Conservation (phyloP, 805 yeast species). For the Cyberlindnera suaveolens region DNA sequence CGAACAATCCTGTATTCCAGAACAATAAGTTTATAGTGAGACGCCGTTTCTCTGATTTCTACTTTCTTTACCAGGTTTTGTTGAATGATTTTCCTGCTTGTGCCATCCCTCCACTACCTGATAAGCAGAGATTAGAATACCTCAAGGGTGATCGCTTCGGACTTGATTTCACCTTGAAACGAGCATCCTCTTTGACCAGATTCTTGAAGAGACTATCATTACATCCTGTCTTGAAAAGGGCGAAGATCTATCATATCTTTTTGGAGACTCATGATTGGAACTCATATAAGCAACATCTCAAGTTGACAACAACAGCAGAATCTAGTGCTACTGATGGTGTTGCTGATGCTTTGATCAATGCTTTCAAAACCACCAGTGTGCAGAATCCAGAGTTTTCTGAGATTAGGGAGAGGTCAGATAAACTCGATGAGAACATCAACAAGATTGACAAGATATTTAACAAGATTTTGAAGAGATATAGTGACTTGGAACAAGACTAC, state of each 20-base stretch:
- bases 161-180: constrained; percentile 71
- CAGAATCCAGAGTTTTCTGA: constrained; percentile 76
- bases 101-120: constrained; percentile 90
- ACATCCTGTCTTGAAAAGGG: constrained; percentile 67
- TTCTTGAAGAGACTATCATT: constrained; percentile 66
- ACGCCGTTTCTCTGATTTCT: constrained; percentile 84
- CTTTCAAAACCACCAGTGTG: constrained; percentile 69
- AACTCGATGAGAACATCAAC: constrained; percentile 74
- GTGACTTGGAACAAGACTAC: constrained; percentile 68
- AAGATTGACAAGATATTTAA: constrained; percentile 75
- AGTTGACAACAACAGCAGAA: constrained; percentile 23
- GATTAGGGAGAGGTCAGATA: constrained; percentile 75
- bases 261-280: constrained; percentile 72
- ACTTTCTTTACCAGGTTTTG: constrained; percentile 68
- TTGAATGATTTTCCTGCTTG: constrained; percentile 76
- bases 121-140: constrained; percentile 85
- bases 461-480: constrained; percentile 65
- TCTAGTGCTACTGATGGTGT: constrained; percentile 49
- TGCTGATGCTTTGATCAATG: constrained; percentile 90
- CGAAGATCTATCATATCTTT: constrained; percentile 66
- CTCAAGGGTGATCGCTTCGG: constrained; percentile 91
- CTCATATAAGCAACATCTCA: constrained; percentile 54
- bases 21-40: constrained; percentile 44
- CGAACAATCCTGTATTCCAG: constrained; percentile 56
- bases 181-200: constrained; percentile 74